Percentiles rank a stretch among this genome's conserved stretches.
Evolutionary conservation across 768 basidiomycete genomes (phyloP).

Genomic region (Boletus pseudo-olivaceus): DNA sequence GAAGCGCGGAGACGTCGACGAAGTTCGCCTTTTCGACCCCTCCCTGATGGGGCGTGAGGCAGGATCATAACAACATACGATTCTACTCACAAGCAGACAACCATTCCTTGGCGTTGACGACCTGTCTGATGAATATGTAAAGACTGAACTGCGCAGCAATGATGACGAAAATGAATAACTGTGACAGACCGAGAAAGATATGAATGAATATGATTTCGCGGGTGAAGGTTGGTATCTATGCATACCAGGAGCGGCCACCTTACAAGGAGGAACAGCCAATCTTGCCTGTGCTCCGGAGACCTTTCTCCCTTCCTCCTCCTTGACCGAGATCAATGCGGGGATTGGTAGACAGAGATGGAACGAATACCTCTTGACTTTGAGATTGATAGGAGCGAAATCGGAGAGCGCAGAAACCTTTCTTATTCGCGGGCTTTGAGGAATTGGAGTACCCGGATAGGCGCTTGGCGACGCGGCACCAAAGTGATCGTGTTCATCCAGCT

Average conservation of each 20-base stretch:
- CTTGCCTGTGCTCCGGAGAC: constrained; percentile 49
- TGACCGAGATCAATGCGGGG: constrained; percentile 5
- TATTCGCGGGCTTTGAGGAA: constrained; percentile 45
- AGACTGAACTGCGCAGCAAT: constrained; percentile 81
- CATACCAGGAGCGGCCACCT: constrained; percentile 85
- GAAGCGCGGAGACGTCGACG: constrained; percentile 74
- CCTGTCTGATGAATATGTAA: constrained; percentile 84
- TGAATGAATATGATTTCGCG: constrained; percentile 11
- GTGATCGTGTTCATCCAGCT: constrained; percentile 48
- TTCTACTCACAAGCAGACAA: constrained; percentile 70
- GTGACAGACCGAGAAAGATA: neutral
- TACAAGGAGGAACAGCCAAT: constrained; percentile 72
- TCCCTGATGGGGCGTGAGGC: constrained; percentile 48
- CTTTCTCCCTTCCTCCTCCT: constrained; percentile 37
- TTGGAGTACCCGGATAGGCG: constrained; percentile 19
- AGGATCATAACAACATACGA: neutral
- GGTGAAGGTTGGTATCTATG: neutral
- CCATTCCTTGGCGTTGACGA: constrained; percentile 95
- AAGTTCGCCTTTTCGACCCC: constrained; percentile 77
- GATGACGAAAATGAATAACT: constrained; percentile 81
- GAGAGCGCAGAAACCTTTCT: constrained; percentile 80
- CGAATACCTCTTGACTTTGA: constrained; percentile 69
- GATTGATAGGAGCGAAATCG: constrained; percentile 88
- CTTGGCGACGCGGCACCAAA: constrained; percentile 21
- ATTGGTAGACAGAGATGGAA: neutral